Conservation (phyloP, 2,329 filamentous ascomycete species). For the Berkeleyomyces rouxiae region DNA sequence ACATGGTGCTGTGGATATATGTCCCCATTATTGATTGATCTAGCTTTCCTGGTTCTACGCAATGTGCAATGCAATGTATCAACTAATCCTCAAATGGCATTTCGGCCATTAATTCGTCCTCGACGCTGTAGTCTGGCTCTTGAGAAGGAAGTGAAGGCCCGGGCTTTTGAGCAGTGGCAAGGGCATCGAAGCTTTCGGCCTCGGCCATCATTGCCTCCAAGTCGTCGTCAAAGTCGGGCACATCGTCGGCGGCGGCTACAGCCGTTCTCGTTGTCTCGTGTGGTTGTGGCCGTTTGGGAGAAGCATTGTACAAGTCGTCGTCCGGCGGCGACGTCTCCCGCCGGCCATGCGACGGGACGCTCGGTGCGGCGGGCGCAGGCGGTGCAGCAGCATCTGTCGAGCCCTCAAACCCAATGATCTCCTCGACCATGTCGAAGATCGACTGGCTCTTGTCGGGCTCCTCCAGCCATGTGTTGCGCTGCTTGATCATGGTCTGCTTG, state of each 20-base stretch:
- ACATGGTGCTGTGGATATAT: background rate
- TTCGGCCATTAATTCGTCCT: conserved; percentile 52
- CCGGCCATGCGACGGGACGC: background rate
- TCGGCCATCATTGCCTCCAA: conserved; percentile 37
- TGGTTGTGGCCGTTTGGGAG: conserved; percentile 22
- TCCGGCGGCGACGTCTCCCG: conserved; percentile 16
- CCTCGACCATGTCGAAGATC: conserved; percentile 21
- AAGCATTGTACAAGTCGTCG: conserved; percentile 39
- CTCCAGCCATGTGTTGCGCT: conserved; percentile 70
- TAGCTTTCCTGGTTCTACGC: too few relatives aligned
- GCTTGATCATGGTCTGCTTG: conserved; percentile 57
- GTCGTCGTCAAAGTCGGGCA: conserved; percentile 21
- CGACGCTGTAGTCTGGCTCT: conserved; percentile 36
- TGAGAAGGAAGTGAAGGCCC: conserved; percentile 11
- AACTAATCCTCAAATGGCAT: conserved; percentile 22
- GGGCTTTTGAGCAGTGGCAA: background rate
- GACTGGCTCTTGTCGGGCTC: conserved; percentile 39
- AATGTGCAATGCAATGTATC: background rate
- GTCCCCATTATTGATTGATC: too few relatives aligned
- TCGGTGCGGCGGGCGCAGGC: background rate
- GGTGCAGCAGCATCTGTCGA: background rate
- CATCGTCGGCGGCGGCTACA: conserved; percentile 23
- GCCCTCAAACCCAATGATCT: conserved; percentile 8
- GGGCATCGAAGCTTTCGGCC: conserved; percentile 21
- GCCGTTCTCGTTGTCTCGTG: conserved; percentile 3